These are phyloP conservation scores for Podospora pseudopauciseta DNA, from an alignment of 495 filamentous ascomycete species.

Conservation along the genomic window DNA sequence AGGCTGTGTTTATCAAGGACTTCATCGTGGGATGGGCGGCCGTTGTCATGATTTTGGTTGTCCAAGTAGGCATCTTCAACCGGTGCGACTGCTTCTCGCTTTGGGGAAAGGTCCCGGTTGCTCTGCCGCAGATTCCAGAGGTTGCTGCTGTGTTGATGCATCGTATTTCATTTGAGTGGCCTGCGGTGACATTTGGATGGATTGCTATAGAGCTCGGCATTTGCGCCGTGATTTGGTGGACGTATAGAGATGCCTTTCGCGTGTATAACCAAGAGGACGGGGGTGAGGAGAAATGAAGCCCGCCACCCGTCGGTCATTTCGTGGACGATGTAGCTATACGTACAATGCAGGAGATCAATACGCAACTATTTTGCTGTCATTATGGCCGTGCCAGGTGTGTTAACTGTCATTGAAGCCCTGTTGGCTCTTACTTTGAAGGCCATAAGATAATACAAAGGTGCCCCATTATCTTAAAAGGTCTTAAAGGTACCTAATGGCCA, in stretches of 20 bases:
- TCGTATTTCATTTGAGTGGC: slow-evolving; percentile 16
- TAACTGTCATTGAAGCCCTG: no score
- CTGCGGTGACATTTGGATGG: slow-evolving; percentile 18
- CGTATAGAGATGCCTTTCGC: slow-evolving; percentile 12
- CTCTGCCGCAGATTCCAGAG: slow-evolving; percentile 14
- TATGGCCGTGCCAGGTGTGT: no score
- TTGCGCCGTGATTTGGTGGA: slow-evolving; percentile 10
- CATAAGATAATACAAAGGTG: no score
- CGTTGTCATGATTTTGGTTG: slow-evolving; percentile 11
- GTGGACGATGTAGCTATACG: no score
- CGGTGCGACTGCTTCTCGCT: slow-evolving; percentile 19
- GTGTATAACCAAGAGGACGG: slow-evolving; percentile 22
- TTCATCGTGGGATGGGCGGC: slow-evolving; percentile 1
- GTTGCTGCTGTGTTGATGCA: slow-evolving; percentile 12
- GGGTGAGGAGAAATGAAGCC: background rate
- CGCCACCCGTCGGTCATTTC: no score
- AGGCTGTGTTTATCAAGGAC: slow-evolving; percentile 15
- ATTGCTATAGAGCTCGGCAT: slow-evolving; percentile 13
- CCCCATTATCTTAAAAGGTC: no score
- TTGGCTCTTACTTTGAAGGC: no score
- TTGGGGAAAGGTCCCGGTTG: slow-evolving; percentile 14
- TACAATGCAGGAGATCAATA: no score
- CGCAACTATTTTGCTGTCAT: no score
- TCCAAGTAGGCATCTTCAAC: slow-evolving; percentile 22
- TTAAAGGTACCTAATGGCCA: no score